A percentile compares a stretch with the other conserved stretches of the same genome.
These are phyloP conservation scores for Picochlorum costavermella DNA, from an alignment of 139 green algal genomes.

Conservation along the genomic window DNA sequence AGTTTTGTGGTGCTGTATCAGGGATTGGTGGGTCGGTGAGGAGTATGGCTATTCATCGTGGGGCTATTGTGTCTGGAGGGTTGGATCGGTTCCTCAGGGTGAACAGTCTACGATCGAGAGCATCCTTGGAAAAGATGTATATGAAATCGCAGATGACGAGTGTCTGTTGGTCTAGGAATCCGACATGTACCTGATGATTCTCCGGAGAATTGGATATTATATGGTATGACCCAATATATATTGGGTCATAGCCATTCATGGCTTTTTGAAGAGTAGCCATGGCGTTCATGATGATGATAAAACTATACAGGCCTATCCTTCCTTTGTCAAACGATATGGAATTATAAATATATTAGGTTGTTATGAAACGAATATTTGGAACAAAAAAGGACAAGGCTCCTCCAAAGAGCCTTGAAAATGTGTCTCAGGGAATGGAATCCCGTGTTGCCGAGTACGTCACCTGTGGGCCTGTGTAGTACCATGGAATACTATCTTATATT, in stretches of 20 bases:
- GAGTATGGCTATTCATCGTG: constrained; percentile 32
- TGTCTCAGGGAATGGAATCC: constrained; percentile 37
- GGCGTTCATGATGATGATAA: too few relatives aligned
- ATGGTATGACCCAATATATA: too few relatives aligned
- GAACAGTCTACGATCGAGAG: constrained; percentile 32
- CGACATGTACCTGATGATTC: too few relatives aligned
- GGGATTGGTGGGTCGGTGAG: constrained; percentile 37
- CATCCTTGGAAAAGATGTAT: constrained; percentile 42
- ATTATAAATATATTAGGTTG: too few relatives aligned
- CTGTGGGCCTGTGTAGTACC: background rate
- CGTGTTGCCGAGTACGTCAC: constrained; percentile 48
- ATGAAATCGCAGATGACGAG: constrained; percentile 52
- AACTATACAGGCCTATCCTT: too few relatives aligned
- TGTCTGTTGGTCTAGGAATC: constrained; percentile 9
- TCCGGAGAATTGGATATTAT: too few relatives aligned
- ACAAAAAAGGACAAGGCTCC: constrained; percentile 64
- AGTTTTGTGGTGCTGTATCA: constrained; percentile 38
- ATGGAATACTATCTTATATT: background rate
- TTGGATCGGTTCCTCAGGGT: constrained; percentile 61
- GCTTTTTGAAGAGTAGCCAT: too few relatives aligned
- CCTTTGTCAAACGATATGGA: too few relatives aligned
- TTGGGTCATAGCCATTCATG: too few relatives aligned
- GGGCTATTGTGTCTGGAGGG: constrained; percentile 46
- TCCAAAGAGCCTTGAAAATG: constrained; percentile 69
- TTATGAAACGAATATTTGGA: constrained; percentile 89